Base-by-base conservation (phyloP, 257 asterid species). In the Schizonepeta tenuifolia region DNA sequence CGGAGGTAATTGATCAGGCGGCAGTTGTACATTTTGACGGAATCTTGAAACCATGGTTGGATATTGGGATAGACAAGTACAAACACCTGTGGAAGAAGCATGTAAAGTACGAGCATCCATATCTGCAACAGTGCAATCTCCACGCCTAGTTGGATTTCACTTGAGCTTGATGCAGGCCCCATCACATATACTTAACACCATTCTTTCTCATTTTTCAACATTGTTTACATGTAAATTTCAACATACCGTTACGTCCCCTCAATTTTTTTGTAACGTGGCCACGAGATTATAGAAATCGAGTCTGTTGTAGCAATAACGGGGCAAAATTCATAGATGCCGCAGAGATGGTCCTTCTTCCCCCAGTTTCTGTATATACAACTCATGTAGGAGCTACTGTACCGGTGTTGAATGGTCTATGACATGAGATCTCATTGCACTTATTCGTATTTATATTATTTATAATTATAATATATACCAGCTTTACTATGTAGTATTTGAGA, bases 1-100 rank as follows among this genome's bases (percentile, higher is more conserved):
- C 7, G 70, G 83, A 68, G 15, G 86, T 86, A 58, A 80, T 95
- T 58, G 86, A 83, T 59, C 71, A 69, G 24, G 99, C 92, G 5
- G 89, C 91, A 10, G 99, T 90, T 33, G 28, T 95, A 61, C 99
- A 95, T 81, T 95, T 71, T 62, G 96, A 95, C 64, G 99, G 99
- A 53, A 72, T 83, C 22, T 74, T 83, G 84, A 95, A 95, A 67
- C 99, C 99, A 55, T 95, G 98, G 99, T 69, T 88, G 78, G 99
- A 95, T 76, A 77, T 87, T 28, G 98, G 96, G 65, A 66, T 92
- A 31, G 96, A 92, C 9, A 86, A 80, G 74, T 85, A 88, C 86
- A 95, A 85, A 77, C 68, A 50, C 47, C 83, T 75, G 57, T 95
- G 99, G 99, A 78, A 71, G 76, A 89, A 75, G 67, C 86, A 92